Evolutionary conservation across 1,284 basidiomycete species (phyloP).

Genomic region (Austroboletus novae-zelandiae): DNA sequence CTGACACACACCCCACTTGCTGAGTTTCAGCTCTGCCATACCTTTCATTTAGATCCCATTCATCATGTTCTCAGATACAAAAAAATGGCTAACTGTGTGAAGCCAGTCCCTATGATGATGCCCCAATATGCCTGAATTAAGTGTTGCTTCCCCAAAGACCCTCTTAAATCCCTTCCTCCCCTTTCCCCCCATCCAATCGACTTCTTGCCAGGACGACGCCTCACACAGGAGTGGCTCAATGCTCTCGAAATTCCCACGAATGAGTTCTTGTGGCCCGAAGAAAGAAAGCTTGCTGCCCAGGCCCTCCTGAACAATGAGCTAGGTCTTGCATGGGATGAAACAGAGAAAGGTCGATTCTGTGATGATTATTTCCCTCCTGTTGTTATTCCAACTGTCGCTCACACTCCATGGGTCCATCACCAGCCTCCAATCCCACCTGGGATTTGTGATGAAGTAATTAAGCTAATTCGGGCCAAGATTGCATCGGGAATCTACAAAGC

Average conservation of each 20-base stretch:
- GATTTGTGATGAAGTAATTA: constrained; percentile 24
- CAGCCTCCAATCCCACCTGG: constrained; percentile 23
- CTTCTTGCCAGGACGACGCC: background rate
- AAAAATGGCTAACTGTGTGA: background rate
- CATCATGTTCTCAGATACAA: background rate
- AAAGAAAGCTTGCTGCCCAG: constrained; percentile 17
- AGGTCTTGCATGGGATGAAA: constrained; percentile 16
- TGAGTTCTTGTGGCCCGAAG: constrained; percentile 26
- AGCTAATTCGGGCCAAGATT: constrained; percentile 34
- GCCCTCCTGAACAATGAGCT: constrained; percentile 12
- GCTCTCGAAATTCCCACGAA: background rate
- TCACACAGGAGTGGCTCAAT: background rate
- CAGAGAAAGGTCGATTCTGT: constrained; percentile 20
- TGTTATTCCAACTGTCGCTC: constrained; percentile 18
- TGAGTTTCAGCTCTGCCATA: background rate
- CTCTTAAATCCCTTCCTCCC: background rate
- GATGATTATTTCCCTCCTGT: constrained; percentile 17
- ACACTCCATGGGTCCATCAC: constrained; percentile 21
- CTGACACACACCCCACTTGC: background rate
- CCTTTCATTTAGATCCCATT: background rate
- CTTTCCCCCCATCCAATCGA: background rate
- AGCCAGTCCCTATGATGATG: constrained; percentile 15
- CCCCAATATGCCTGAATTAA: constrained; percentile 14
- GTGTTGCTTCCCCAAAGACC: constrained; percentile 6
- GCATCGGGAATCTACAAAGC: constrained; percentile 35